A percentile compares a stretch with the other conserved stretches of the same genome.
Evolutionary conservation across 768 basidiomycete species (phyloP).

Genomic region (Rubroboletus satanas): DNA sequence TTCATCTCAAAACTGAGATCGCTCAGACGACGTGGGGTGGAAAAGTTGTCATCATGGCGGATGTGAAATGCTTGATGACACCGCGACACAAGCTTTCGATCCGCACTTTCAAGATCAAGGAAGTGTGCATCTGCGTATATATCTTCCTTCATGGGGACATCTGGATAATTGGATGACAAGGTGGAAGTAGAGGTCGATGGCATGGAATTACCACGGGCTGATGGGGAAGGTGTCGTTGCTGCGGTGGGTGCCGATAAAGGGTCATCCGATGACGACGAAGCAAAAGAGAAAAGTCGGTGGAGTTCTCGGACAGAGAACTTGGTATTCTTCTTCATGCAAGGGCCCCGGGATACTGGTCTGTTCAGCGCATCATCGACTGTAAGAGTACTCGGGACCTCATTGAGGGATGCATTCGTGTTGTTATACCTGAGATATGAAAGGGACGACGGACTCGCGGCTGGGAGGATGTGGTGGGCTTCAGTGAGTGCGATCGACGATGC

Average conservation of each 20-base stretch:
- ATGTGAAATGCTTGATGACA: constrained; percentile 2
- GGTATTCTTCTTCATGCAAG: constrained; percentile 27
- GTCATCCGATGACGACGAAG: constrained; percentile 20
- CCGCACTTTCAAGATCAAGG: constrained; percentile 17
- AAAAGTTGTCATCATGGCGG: background rate
- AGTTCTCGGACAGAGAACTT: constrained; percentile 37
- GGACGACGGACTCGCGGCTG: constrained; percentile 8
- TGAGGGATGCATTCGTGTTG: constrained; percentile 26
- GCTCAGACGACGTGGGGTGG: constrained; percentile 16
- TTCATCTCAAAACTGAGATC: constrained; percentile 60
- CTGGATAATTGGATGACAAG: constrained; percentile 12
- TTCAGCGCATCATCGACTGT: constrained; percentile 8
- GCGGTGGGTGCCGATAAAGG: constrained; percentile 1
- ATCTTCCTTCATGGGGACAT: constrained; percentile 20
- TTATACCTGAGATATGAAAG: constrained; percentile 11
- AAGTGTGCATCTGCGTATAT: constrained; percentile 11
- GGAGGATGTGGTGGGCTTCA: constrained; percentile 8
- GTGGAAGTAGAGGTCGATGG: constrained; percentile 12
- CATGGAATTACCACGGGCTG: background rate
- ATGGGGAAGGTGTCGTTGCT: background rate
- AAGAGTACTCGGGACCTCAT: constrained; percentile 9
- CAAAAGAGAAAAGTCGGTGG: constrained; percentile 31
- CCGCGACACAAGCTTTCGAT: constrained; percentile 13
- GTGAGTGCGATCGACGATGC: constrained; percentile 20
- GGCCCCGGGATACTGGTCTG: constrained; percentile 34